Conservation (phyloP, 192 early-diverging fungal genomes). For the Linnemannia schmuckeri region DNA sequence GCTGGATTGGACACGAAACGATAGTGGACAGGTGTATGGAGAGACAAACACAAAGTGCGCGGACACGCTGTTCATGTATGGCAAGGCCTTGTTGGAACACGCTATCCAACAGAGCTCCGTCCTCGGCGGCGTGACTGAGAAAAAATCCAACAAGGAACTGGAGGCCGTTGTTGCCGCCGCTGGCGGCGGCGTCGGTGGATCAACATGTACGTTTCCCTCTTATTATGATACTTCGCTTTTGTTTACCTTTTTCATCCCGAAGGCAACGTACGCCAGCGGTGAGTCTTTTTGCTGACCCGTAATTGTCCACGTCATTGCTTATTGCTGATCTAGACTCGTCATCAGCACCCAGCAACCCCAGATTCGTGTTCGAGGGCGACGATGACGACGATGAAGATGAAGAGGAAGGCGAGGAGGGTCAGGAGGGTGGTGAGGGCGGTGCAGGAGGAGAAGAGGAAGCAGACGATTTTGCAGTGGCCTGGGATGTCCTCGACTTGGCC, state of each 20-base stretch:
- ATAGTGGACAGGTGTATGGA: conserved; percentile 75
- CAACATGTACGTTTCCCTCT: conserved; percentile 4
- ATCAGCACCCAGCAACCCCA: conserved; percentile 58
- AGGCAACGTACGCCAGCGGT: neutral
- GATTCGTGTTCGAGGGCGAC: conserved; percentile 78
- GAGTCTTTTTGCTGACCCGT: neutral
- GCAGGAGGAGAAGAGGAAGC: conserved; percentile 37
- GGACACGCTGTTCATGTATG: conserved; percentile 81
- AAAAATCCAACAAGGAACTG: conserved; percentile 39
- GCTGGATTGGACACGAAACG: neutral
- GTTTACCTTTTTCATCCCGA: too few relatives aligned
- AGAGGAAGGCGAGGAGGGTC: conserved; percentile 59
- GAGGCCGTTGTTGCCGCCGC: conserved; percentile 40
- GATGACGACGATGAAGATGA: conserved; percentile 63
- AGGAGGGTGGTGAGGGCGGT: conserved; percentile 56
- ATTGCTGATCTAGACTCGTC: conserved; percentile 13
- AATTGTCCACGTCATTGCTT: neutral
- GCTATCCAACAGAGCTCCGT: conserved; percentile 81
- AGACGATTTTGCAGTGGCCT: conserved; percentile 84
- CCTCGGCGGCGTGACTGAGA: conserved; percentile 71
- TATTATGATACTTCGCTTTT: too few relatives aligned
- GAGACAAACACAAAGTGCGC: conserved; percentile 73
- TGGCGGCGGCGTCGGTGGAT: neutral
- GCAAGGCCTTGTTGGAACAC: conserved; percentile 78
- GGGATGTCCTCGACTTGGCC: conserved; percentile 89